A percentile compares a stretch with the other conserved stretches of the same genome.
Evolutionary conservation across 345 rosid species (phyloP).

Genomic region (Arabidopsis suecica): DNA sequence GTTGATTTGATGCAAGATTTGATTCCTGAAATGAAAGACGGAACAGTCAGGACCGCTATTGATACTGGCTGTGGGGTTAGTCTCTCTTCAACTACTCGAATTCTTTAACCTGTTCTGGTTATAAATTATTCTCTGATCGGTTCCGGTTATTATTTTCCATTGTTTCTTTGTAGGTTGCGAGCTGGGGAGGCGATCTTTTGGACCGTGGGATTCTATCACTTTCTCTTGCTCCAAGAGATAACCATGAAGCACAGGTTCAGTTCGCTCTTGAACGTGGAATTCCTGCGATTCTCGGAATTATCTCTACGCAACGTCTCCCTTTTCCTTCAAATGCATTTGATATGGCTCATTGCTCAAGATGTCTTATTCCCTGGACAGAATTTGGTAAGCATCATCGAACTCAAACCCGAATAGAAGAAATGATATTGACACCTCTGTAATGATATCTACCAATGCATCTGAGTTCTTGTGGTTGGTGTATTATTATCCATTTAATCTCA

Average conservation of each 20-base stretch:
- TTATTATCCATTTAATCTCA: background rate
- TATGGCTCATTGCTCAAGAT: slow-evolving; percentile 99
- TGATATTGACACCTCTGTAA: background rate
- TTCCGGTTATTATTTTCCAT: background rate
- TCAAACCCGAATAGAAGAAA: background rate
- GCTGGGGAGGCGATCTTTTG: slow-evolving; percentile 99
- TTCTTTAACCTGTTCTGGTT: background rate
- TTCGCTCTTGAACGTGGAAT: slow-evolving; percentile 98
- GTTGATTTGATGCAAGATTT: slow-evolving; percentile 92
- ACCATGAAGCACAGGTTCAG: slow-evolving; percentile 99
- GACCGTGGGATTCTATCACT: slow-evolving; percentile 89
- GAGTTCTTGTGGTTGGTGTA: background rate
- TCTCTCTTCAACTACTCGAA: slow-evolving; percentile 12
- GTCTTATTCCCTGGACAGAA: slow-evolving; percentile 99
- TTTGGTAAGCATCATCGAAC: slow-evolving; percentile 60
- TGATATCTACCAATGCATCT: background rate
- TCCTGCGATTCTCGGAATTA: slow-evolving; percentile 96
- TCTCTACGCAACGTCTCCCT: slow-evolving; percentile 95
- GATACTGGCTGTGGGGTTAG: slow-evolving; percentile 99
- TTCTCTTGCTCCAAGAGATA: slow-evolving; percentile 98
- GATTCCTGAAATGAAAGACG: slow-evolving; percentile 92
- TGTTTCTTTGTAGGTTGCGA: slow-evolving; percentile 72
- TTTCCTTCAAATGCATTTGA: slow-evolving; percentile 94
- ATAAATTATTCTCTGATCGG: background rate
- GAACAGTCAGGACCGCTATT: slow-evolving; percentile 88